These are phyloP conservation scores for Penstemon barbatus DNA, from an alignment of 257 asterid genomes.

Conservation along the genomic window DNA sequence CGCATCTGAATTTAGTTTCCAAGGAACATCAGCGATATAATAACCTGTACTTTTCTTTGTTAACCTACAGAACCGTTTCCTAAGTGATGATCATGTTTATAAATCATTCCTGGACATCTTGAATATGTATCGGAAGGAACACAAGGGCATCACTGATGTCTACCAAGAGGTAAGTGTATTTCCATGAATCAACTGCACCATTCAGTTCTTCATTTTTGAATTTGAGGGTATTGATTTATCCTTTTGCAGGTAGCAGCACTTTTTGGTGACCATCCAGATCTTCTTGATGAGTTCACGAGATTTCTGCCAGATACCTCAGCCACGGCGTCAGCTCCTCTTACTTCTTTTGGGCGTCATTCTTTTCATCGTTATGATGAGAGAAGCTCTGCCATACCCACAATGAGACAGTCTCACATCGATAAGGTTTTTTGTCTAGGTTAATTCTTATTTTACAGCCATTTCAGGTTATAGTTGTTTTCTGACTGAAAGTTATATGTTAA, in stretches of 20 bases:
- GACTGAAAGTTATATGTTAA: constrained; percentile 23
- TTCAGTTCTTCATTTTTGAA: constrained; percentile 15
- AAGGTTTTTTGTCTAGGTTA: constrained; percentile 54
- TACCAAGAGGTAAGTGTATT: constrained; percentile 76
- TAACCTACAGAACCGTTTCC: constrained; percentile 81
- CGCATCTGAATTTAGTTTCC: constrained; percentile 16
- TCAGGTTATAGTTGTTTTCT: constrained; percentile 9
- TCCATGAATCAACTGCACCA: constrained; percentile 16
- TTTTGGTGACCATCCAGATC: constrained; percentile 84
- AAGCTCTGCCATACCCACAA: constrained; percentile 65
- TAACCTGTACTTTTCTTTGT: constrained; percentile 6
- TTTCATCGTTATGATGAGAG: constrained; percentile 73
- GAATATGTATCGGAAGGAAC: constrained; percentile 96
- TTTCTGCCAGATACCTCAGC: constrained; percentile 86
- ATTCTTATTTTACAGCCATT: constrained; percentile 5
- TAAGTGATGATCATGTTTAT: constrained; percentile 86
- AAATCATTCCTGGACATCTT: constrained; percentile 94
- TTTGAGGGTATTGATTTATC: constrained; percentile 17
- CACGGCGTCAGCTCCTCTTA: constrained; percentile 58
- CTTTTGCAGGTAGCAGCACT: constrained; percentile 78
- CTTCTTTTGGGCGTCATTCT: constrained; percentile 61
- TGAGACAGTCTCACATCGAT: constrained; percentile 63
- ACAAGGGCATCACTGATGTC: constrained; percentile 90
- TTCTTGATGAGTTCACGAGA: constrained; percentile 93
- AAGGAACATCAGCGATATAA: constrained; percentile 11